These are phyloP conservation scores for Pterocarpus macrocarpus DNA, from an alignment of 306 rosid genomes.

Conservation along the genomic window DNA sequence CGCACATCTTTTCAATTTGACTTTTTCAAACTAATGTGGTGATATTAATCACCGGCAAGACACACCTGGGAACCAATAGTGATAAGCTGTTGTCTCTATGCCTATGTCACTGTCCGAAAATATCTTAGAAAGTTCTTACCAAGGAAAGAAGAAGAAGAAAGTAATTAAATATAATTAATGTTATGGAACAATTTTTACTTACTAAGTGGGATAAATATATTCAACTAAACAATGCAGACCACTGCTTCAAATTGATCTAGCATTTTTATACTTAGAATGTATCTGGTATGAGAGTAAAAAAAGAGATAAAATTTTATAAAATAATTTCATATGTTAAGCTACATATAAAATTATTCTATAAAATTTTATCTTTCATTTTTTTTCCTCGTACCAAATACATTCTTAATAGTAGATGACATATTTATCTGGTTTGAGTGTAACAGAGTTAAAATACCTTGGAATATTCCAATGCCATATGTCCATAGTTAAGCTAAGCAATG, in stretches of 20 bases:
- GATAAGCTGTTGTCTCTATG: background rate
- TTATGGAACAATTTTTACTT: background rate
- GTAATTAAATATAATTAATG: background rate
- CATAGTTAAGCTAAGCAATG: background rate
- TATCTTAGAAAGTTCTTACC: background rate
- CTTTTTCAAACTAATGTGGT: background rate
- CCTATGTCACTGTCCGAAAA: background rate
- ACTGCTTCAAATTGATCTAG: background rate
- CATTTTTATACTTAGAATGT: background rate
- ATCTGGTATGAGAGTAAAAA: too few relatives aligned
- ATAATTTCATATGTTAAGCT: too few relatives aligned
- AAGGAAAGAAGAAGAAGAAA: background rate
- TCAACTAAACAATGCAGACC: background rate
- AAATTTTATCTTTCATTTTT: too few relatives aligned
- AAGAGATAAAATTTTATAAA: too few relatives aligned
- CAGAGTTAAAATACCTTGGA: background rate
- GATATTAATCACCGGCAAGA: background rate
- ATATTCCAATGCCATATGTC: too few relatives aligned
- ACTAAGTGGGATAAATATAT: background rate
- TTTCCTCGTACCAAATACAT: too few relatives aligned
- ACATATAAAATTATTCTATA: too few relatives aligned
- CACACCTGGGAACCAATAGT: background rate
- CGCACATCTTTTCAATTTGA: background rate
- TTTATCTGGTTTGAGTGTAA: background rate
- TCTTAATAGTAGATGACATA: background rate